These are phyloP conservation scores for Gynochthodes officinalis DNA, from an alignment of 257 asterid genomes.

Conservation along the genomic window DNA sequence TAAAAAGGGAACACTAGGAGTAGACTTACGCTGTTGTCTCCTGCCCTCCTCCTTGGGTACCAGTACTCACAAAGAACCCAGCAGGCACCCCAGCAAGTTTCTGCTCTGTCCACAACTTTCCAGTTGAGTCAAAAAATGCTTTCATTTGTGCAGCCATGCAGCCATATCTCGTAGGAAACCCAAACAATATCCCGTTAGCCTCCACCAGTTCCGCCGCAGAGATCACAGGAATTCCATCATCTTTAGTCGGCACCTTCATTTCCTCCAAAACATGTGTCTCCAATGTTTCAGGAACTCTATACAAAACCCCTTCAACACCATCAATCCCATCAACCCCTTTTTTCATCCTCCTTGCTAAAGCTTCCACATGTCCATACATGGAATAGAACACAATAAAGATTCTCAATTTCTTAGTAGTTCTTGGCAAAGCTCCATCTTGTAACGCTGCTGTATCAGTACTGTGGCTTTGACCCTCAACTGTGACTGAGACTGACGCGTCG, in stretches of 20 bases:
- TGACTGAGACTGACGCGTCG: constrained; percentile 24
- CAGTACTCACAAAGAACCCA: constrained; percentile 94
- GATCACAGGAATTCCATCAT: constrained; percentile 59
- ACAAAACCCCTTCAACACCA: constrained; percentile 49
- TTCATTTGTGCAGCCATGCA: constrained; percentile 98
- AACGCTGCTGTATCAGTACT: constrained; percentile 5
- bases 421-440: constrained; percentile 12
- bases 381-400: constrained; percentile 56
- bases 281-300: constrained; percentile 49
- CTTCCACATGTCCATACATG: constrained; percentile 55
- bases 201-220: constrained; percentile 52
- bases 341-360: constrained; percentile 48
- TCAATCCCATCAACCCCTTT: constrained; percentile 50
- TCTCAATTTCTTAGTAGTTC: constrained; percentile 26
- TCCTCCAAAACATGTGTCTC: constrained; percentile 33
- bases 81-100: constrained; percentile 91
- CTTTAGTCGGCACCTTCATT: constrained; percentile 76
- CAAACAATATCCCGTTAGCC: constrained; percentile 85
- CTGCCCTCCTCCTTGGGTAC: constrained; percentile 99
- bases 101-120: constrained; percentile 82
- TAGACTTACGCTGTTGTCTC: constrained; percentile 93
- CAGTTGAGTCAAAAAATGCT: constrained; percentile 90
- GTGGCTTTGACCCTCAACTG: constrained; percentile 20
- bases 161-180: constrained; percentile 93
- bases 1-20: background rate